Evolutionary conservation across 2,329 filamentous ascomycete genomes (phyloP).

Genomic region (Xylaria hypoxylon): DNA sequence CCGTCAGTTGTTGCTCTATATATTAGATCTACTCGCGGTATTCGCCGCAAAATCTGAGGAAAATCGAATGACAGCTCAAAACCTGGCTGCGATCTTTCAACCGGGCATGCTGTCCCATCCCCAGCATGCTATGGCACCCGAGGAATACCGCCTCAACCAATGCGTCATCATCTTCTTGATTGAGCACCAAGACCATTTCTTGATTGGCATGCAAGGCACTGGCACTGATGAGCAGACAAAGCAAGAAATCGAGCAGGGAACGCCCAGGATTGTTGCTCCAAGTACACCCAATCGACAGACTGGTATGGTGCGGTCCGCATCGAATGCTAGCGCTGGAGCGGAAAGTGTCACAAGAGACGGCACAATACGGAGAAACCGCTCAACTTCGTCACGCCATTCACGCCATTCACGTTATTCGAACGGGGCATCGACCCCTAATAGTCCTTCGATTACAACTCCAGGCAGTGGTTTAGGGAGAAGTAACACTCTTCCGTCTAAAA

Average conservation of each 20-base stretch:
- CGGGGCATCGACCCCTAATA: constrained; percentile 76
- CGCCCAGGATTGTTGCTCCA: constrained; percentile 63
- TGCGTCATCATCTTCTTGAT: constrained; percentile 98
- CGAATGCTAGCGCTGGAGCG: constrained; percentile 87
- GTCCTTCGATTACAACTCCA: constrained; percentile 67
- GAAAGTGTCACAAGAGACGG: constrained; percentile 87
- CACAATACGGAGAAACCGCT: constrained; percentile 86
- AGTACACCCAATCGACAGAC: constrained; percentile 66
- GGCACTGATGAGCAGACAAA: constrained; percentile 87
- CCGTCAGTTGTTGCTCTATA: constrained; percentile 92
- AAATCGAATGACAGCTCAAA: constrained; percentile 96
- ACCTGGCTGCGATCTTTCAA: constrained; percentile 96
- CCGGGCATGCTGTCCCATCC: constrained; percentile 96
- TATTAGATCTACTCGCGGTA: constrained; percentile 93
- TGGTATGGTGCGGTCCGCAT: constrained; percentile 78
- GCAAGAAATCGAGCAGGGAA: constrained; percentile 75
- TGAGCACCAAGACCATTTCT: constrained; percentile 97
- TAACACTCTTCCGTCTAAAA: constrained; percentile 95
- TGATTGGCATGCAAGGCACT: constrained; percentile 99
- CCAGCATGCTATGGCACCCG: constrained; percentile 91
- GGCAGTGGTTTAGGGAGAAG: constrained; percentile 72
- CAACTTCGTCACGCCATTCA: constrained; percentile 92
- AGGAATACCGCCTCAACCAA: constrained; percentile 94
- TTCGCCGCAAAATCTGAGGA: constrained; percentile 97
- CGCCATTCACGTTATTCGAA: constrained; percentile 82